Evolutionary conservation across 140 eudicot genomes (phyloP), one percentile per base, ranked within the genome.

Genomic region (Oenanthe javanica): DNA sequence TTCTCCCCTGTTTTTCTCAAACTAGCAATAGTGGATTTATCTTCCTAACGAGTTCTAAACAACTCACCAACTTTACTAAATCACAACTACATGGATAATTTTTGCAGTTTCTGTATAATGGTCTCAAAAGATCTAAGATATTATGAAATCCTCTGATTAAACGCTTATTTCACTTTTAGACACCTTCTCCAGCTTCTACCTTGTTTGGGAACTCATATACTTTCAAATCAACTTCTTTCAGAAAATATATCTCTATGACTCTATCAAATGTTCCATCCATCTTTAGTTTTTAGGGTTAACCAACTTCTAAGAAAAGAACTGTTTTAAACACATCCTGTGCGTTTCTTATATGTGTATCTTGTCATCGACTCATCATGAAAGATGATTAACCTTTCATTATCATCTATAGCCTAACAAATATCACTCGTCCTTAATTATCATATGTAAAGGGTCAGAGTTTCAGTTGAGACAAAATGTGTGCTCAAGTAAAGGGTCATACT

Each of bases 101-200:
- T 50, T 7, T 50, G 7, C 55, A 50, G 11, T 9, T 38, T 4
- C 50, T 57, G 15, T 25, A 77, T 19, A 5, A 49, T 47, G 31
- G 71, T 80, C 42, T 76, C 13, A 49, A 18, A 64, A 70, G 50
- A 69, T 71, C 82, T 69, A 25, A 79, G 52, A 64, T 7, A 25
- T 12, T 10, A 11, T 12, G 0, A 50, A 2, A 50, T 50, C 54
- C 54, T 16, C 54, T 50, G 54, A 50, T 50, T 10, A 50, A 1
- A 1, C 16, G 54, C 12, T 1, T 10, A 11, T 50, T 50, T 10
- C n/a, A 16, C 10, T 1, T 50, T 50, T 50, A 50, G 13, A 14
- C 84, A 31, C 88, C 90, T 3, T 86, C 83, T 48, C 90, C 88
- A 6, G 88, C 83, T 66, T 75, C 81, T 6, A 76, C 82, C 70